phyloP scores from a whole-genome alignment of 345 rosid genomes.

The Syzygium jambos region DNA sequence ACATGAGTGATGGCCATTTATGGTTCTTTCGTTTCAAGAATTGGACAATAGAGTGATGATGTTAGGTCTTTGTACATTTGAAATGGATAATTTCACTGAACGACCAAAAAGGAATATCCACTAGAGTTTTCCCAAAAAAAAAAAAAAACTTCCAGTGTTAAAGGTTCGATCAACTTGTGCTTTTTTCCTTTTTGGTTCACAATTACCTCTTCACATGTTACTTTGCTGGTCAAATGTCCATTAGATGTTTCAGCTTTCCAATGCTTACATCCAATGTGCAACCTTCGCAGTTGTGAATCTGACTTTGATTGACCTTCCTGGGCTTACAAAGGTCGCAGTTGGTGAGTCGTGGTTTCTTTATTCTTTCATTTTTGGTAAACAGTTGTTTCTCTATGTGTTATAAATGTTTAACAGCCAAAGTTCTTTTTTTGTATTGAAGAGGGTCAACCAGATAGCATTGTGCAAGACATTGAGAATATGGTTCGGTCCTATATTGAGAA shows the following conservation, averaged over 20 bases:
- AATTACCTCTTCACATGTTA: not conserved
- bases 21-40: not conserved
- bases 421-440: conserved; percentile 29
- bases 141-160: not conserved
- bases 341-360: conserved; percentile 38
- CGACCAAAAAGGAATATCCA: not conserved
- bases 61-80: not conserved
- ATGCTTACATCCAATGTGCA: not conserved
- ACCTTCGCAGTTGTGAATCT: conserved; percentile 73
- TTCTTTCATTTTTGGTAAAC: not conserved
- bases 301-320: conserved; percentile 95
- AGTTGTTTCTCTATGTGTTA: not conserved
- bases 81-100: not conserved
- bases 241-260: not conserved
- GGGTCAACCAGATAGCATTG: conserved; percentile 86
- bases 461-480: conserved; percentile 89
- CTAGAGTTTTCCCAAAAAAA: not conserved
- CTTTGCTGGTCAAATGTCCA: not conserved
- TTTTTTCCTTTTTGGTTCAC: not conserved
- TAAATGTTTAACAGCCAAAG: not conserved
- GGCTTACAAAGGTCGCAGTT: conserved; percentile 94
- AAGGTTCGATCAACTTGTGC: not conserved
- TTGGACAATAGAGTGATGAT: not conserved
- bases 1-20: not conserved
- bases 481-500: conserved; percentile 80